Base-by-base conservation (phyloP, 1,284 basidiomycete species). In the Entoloma clypeatum region DNA sequence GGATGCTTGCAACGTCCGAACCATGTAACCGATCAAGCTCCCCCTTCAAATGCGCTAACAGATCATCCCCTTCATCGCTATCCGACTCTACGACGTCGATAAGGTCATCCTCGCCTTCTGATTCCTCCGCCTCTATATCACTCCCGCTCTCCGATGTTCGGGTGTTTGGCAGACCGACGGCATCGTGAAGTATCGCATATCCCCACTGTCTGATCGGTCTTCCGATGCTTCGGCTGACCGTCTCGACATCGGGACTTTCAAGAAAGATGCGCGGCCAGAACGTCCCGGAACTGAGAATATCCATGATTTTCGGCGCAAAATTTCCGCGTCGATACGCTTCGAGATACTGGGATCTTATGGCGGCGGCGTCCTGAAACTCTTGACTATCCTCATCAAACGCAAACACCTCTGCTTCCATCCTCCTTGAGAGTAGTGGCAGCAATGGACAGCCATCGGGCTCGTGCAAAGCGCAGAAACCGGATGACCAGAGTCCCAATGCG, bases 221-320 rank as follows among this genome's bases (percentile, higher is more conserved):
- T 5, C 78, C 79, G 18, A 90, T 71, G 39, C 71, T 78, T 32
- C 74, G 62, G 7, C 73, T 64, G 5, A 81, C 77, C 1, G 72
- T 76, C 58, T 86, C 81, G 26, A 73, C 45, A 57, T 91, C 87
- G 0, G 87, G 87, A 51, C 79, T 74, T 44, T 91, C 86, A 16
- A 91, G 70, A 55, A 86, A 87, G n/a, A 79, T 55, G 23, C 69
- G 66, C 4, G 81, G 77, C 82, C 85, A 88, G 45, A 68, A 76
- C 1, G 81, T 80, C 14, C 73, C 75, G 0, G 79, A 79, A 41
- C 63, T 75, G 36, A 87, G 56, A 6, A 73, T 56, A 49, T 88
- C 79, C 57, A 83, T 58, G 11, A 79, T 58, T 43, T 73, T 71
- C 1, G 80, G 74, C 13, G 74, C 67, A 18, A 91, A 59, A 1